These are phyloP conservation scores for Casuarina cunninghamiana DNA, from an alignment of 306 rosid genomes.

Conservation along the genomic window DNA sequence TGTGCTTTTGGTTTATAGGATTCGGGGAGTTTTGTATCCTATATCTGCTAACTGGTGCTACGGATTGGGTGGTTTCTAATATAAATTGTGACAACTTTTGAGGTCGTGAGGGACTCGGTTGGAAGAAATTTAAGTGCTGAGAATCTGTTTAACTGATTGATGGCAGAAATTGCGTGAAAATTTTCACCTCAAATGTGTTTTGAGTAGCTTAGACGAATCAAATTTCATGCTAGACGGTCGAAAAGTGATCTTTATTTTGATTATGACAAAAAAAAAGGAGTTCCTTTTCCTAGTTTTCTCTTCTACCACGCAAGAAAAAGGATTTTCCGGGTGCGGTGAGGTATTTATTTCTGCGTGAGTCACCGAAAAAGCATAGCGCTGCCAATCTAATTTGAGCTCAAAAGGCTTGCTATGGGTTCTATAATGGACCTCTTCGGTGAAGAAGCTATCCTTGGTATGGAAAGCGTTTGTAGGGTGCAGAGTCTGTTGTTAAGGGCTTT, in stretches of 20 bases:
- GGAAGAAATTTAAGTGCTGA: background rate
- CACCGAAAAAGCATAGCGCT: too few species aligned
- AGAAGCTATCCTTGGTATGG: too few species aligned
- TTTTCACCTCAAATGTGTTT: background rate
- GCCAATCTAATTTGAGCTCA: too few species aligned
- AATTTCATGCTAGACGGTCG: background rate
- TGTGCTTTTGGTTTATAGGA: background rate
- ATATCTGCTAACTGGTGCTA: background rate
- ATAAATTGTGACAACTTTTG: background rate
- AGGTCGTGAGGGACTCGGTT: background rate
- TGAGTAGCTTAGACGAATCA: background rate
- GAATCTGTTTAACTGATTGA: background rate
- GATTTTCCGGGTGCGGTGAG: too few species aligned
- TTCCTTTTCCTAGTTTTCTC: too few species aligned
- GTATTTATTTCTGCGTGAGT: too few species aligned
- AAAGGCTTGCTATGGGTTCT: too few species aligned
- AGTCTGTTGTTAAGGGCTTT: too few species aligned
- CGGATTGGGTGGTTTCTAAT: background rate
- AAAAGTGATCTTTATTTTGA: background rate
- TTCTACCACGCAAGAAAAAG: too few species aligned
- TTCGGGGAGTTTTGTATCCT: background rate
- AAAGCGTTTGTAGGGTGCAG: too few species aligned
- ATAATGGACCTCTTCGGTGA: too few species aligned
- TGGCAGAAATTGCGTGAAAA: background rate
- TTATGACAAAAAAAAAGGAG: too few species aligned